Percentiles rank a stretch among this genome's conserved stretches.
phyloP scores from a whole-genome alignment of 352 stramenopile species.

The Globisporangium uncinulatum region DNA sequence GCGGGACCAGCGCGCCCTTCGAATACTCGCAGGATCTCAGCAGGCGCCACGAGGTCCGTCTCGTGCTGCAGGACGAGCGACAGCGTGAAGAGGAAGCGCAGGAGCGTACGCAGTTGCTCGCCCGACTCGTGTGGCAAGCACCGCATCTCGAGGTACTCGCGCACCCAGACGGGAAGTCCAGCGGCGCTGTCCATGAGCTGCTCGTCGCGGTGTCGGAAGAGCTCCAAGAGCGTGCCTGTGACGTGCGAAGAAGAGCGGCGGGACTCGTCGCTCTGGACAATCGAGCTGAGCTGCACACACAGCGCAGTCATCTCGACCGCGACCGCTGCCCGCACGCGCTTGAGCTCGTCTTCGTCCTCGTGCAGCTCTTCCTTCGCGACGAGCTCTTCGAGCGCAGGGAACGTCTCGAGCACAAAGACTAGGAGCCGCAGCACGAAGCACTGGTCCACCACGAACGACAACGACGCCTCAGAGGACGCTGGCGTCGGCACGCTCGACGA shows the following conservation, averaged over 20 bases:
- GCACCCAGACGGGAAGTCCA: slow-evolving; percentile 40
- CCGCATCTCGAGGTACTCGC: slow-evolving; percentile 36
- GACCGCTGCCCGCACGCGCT: slow-evolving; percentile 33
- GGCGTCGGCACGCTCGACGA: neutral
- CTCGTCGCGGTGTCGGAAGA: slow-evolving; percentile 5
- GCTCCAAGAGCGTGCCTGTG: slow-evolving; percentile 8
- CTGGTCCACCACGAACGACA: slow-evolving; percentile 28
- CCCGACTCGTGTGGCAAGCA: slow-evolving; percentile 22
- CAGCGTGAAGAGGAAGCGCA: slow-evolving; percentile 38
- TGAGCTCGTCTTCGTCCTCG: slow-evolving; percentile 61
- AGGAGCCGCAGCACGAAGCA: slow-evolving; percentile 52
- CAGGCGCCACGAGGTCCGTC: slow-evolving; percentile 31
- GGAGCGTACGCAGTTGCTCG: slow-evolving; percentile 14
- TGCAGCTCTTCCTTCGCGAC: slow-evolving; percentile 60
- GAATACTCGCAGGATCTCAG: slow-evolving; percentile 26
- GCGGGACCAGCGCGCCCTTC: neutral
- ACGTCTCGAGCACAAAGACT: slow-evolving; percentile 55
- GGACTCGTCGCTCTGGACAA: slow-evolving; percentile 15
- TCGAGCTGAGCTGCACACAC: slow-evolving; percentile 48
- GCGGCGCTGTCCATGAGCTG: neutral
- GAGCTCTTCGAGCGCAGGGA: slow-evolving; percentile 40
- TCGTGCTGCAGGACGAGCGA: slow-evolving; percentile 49
- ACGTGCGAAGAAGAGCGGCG: neutral
- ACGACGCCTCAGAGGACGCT: neutral
- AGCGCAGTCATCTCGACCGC: slow-evolving; percentile 45